Evolutionary conservation across 225 moss, liverwort and hornwort genomes (phyloP).

Genomic region (Antitrichia curtipendula): DNA sequence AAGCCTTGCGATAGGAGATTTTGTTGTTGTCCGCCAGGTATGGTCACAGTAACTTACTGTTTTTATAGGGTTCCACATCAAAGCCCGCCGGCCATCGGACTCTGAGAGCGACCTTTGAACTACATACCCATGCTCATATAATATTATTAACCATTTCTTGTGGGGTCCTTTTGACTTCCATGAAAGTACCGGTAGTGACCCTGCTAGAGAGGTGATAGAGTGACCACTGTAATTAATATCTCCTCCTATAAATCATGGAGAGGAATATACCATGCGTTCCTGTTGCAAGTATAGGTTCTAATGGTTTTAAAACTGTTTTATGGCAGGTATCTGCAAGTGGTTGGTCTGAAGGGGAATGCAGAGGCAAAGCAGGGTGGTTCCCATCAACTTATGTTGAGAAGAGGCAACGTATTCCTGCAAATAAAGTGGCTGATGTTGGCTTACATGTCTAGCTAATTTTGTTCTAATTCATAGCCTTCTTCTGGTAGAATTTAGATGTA

Average conservation of each 20-base stretch:
- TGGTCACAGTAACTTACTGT: background rate
- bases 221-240: background rate
- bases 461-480: background rate
- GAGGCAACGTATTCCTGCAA: constrained; percentile 30
- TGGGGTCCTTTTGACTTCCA: background rate
- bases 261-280: background rate
- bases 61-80: background rate
- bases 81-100: background rate
- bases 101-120: background rate
- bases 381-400: constrained; percentile 26
- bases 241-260: background rate
- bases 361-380: constrained; percentile 28
- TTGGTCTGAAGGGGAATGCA: constrained; percentile 40
- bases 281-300: background rate
- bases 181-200: background rate
- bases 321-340: constrained; percentile 19
- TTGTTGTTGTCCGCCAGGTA: constrained; percentile 48
- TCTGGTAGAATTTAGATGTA: background rate
- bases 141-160: background rate
- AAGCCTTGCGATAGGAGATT: constrained; percentile 25
- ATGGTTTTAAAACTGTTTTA: background rate
- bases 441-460: background rate
- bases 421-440: constrained; percentile 25
- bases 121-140: background rate
- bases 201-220: background rate